A percentile compares a stretch with the other conserved stretches of the same genome.
phyloP scores from a whole-genome alignment of 2,329 filamentous ascomycete species.

The Lecanicillium sp. region DNA sequence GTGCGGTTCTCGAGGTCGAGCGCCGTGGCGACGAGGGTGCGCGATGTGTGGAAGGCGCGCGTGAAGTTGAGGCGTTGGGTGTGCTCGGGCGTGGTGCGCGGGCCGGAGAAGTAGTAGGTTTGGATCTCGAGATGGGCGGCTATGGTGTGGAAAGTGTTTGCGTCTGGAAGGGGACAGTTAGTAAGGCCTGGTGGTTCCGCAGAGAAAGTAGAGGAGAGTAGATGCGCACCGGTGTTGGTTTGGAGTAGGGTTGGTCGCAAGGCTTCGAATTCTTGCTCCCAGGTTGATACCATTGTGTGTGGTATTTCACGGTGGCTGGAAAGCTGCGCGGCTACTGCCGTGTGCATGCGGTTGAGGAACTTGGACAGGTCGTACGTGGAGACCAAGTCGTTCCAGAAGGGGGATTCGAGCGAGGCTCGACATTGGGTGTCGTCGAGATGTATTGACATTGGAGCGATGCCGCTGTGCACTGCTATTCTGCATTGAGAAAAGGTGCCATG shows the following conservation, averaged over 20 bases:
- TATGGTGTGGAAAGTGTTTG: conserved; percentile 40
- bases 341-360: conserved; percentile 41
- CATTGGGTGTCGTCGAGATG: conserved; percentile 40
- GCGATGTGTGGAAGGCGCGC: conserved; percentile 40
- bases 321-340: conserved; percentile 38
- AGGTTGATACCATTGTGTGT: conserved; percentile 35
- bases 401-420: conserved; percentile 27
- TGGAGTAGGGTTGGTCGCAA: conserved; percentile 37
- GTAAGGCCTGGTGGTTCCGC: not conserved
- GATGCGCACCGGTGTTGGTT: conserved; percentile 34
- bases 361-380: conserved; percentile 39
- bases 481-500: conserved; percentile 5
- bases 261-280: conserved; percentile 46
- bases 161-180: conserved; percentile 24
- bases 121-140: conserved; percentile 46
- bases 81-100: conserved; percentile 27
- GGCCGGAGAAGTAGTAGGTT: conserved; percentile 42
- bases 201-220: not conserved
- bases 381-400: conserved; percentile 36
- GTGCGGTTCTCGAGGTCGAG: conserved; percentile 32
- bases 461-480: conserved; percentile 33
- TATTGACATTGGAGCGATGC: conserved; percentile 41
- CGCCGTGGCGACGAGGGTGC: conserved; percentile 33
- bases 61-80: conserved; percentile 36
- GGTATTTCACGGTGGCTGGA: conserved; percentile 39